Base-by-base conservation (phyloP, 208 protist species). In the Blastocrithidia nonstop region DNA sequence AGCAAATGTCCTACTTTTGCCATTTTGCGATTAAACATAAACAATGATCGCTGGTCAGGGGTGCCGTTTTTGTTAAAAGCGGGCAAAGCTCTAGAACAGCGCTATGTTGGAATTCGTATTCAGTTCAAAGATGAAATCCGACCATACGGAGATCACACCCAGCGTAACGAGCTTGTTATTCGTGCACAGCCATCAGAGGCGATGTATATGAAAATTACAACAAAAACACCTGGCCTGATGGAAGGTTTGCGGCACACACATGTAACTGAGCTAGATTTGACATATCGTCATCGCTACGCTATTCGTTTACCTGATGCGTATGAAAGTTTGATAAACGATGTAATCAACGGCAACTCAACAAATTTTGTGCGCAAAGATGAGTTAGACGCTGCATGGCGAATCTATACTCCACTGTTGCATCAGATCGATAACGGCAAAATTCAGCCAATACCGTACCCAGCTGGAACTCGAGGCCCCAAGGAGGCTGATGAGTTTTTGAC, bases 361-460 rank as follows among this genome's bases (percentile, higher is more conserved):
- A 90, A 93, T 57, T 95, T 95, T 64, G 82, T 95, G 13, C 80
- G 79, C 21, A 80, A 74, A 52, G 88, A 95, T 51, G 88, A 95
- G 60, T 65, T 95, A 13, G 84, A 93, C 27, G 80, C 76, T 16
- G 77, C 82, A 26, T 95, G 88, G 88, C 67, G 63, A 40, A 93
- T 95, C 50, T 95, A 89, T 52, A 89, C 78, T 5, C 85, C 88
- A 43, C 68, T 95, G 26, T 64, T 95, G 15, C 60, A 92, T 24
- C 61, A 87, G 50, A 88, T 95, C 46, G 84, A 95, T 39, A 19
- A 47, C 19, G 78, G 81, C 2, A 57, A 73, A 38, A 9, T 92
- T 6, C 23, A 48, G 42, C 65, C 68, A 23, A 62, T 83, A 23
- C 68, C 71, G 13, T 92, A 95, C 57, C 25, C 37, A 27, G 80